Evolutionary conservation across 345 rosid genomes (phyloP), one percentile per base, ranked within the genome.

Genomic region (Cardamine resedifolia): DNA sequence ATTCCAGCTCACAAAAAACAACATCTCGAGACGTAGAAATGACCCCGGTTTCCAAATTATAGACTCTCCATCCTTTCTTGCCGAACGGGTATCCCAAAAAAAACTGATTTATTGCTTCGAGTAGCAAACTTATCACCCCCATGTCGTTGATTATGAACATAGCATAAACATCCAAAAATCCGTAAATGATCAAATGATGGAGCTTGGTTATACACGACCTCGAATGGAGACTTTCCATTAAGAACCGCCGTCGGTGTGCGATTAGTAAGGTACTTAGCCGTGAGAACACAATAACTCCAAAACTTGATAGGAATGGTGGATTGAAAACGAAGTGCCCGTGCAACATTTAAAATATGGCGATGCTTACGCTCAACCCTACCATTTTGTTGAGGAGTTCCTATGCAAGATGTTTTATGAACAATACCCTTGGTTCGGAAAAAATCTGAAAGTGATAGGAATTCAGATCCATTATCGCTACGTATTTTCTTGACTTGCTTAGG

Each of bases 251-350:
- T 27, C 0, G 38, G 20, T 6, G 38, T 27, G 0, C 36, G 2
- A 2, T 55, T 55, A 2, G 16, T 16, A 3, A 45, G 19, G 1
- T 45, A 45, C 0, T 4, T 4, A 0, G 4, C 21, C 0, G 10
- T 44, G 1, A 44, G 49, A 2, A 6, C 10, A n/a, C 20, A 44
- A 6, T 6, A n/a, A n/a, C 49, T n/a, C 49, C 49, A 44, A 6
- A 44, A 44, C 0, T 44, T 10, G 0, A n/a, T 1, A 0, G 20
- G 49, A 5, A 16, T 1, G 7, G 2, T 2, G 0, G 49, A 9
- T 6, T 44, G 49, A 7, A 44, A 44, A 1, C 18, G 10, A 0
- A 27, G 18, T 0, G 30, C n/a, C 5, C n/a, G 3, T 0, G 16
- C 58, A 2, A 28, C 20, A 1, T 24, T 55, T 0, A 55, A 18